phyloP scores from a whole-genome alignment of 768 basidiomycete genomes.

The Cystoderma amianthinum region DNA sequence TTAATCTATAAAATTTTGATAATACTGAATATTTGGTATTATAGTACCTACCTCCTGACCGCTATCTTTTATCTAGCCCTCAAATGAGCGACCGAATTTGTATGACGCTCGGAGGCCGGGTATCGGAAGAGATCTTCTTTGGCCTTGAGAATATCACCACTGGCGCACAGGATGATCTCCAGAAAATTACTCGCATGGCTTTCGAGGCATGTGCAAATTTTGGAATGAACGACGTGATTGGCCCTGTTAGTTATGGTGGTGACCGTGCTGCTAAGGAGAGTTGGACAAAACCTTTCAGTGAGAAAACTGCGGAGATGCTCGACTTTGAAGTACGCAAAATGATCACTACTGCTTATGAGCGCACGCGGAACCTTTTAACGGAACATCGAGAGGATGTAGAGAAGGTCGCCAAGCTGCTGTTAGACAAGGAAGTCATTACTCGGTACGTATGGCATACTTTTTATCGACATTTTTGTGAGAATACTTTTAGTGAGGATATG shows the following conservation, averaged over 20 bases:
- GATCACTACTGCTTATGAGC: conserved; percentile 83
- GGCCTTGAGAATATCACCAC: conserved; percentile 89
- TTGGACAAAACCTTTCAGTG: conserved; percentile 97
- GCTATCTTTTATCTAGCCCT: conserved; percentile 91
- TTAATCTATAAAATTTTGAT: conserved; percentile 3
- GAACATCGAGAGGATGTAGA: conserved; percentile 84
- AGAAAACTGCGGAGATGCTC: conserved; percentile 92
- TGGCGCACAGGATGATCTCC: conserved; percentile 96
- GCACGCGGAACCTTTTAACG: conserved; percentile 77
- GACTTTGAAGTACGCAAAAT: conserved; percentile 92
- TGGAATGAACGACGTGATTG: conserved; percentile 93
- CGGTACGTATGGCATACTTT: conserved; percentile 42
- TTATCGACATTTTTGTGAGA: conserved; percentile 1
- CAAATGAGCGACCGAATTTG: conserved; percentile 95
- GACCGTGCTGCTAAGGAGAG: conserved; percentile 74
- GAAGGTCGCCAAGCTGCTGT: conserved; percentile 82
- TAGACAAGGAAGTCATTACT: conserved; percentile 96
- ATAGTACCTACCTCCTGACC: conserved; percentile 91
- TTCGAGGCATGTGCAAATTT: conserved; percentile 94
- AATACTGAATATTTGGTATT: conserved; percentile 8
- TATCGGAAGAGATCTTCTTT: conserved; percentile 98
- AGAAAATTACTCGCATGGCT: conserved; percentile 97
- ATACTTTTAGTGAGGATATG: conserved; percentile 71
- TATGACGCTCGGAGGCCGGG: conserved; percentile 97
- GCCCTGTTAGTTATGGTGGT: conserved; percentile 96